Evolutionary conservation across 306 rosid genomes (phyloP).

Genomic region (Luffa acutangula): DNA sequence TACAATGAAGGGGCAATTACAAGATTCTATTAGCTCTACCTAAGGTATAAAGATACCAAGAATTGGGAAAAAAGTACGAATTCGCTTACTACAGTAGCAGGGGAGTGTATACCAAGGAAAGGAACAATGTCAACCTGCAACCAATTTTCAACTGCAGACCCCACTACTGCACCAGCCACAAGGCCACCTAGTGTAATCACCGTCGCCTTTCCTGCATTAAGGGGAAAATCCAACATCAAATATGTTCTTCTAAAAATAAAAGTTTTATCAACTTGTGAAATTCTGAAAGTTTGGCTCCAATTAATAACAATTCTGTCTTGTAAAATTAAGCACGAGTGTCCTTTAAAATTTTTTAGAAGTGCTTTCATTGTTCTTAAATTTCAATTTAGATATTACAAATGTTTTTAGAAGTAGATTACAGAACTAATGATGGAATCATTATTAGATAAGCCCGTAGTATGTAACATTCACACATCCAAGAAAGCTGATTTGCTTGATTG

Average conservation of each 20-base stretch:
- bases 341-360: not conserved
- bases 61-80: slow-evolving; percentile 76
- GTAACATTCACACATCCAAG: not conserved
- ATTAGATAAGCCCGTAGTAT: not conserved
- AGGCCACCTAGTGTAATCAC: slow-evolving; percentile 89
- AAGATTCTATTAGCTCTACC: slow-evolving; percentile 33
- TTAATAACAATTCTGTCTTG: not conserved
- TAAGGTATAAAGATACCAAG: slow-evolving; percentile 79
- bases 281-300: not conserved
- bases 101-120: slow-evolving; percentile 84
- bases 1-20: slow-evolving; percentile 27
- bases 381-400: not conserved
- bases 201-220: slow-evolving; percentile 80
- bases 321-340: not conserved
- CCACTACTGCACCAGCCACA: slow-evolving; percentile 81
- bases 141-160: slow-evolving; percentile 89
- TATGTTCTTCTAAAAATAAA: not conserved
- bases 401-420: not conserved
- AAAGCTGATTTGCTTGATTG: not conserved
- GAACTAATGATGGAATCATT: not conserved
- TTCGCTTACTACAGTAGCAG: slow-evolving; percentile 89
- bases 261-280: not conserved
- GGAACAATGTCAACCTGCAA: slow-evolving; percentile 96
- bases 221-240: slow-evolving; percentile 1
- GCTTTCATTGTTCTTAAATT: not conserved